Percentiles rank a stretch among this genome's conserved stretches.
phyloP scores from a whole-genome alignment of 345 rosid genomes.

The Syzygium aromaticum region DNA sequence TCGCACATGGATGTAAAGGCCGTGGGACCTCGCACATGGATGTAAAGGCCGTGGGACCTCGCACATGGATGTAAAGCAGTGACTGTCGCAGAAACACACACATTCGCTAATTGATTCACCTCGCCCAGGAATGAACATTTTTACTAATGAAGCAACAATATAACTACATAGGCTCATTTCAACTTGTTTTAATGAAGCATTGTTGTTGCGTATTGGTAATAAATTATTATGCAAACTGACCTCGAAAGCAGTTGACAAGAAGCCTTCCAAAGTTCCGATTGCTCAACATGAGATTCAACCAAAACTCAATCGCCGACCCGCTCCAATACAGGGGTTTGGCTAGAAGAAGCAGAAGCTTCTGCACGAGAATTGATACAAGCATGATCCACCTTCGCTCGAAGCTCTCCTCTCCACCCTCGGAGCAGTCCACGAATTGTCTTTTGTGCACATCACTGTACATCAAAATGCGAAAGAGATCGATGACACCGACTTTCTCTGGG shows the following conservation, averaged over 20 bases:
- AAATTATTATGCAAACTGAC: slow-evolving; percentile 7
- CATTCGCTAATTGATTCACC: neutral
- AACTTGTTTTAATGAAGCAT: neutral
- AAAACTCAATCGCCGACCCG: slow-evolving; percentile 33
- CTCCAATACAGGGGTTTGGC: slow-evolving; percentile 27
- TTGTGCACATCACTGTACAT: slow-evolving; percentile 26
- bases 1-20: neutral
- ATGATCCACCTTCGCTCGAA: slow-evolving; percentile 48
- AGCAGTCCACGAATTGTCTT: slow-evolving; percentile 34
- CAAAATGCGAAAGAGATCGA: slow-evolving; percentile 36
- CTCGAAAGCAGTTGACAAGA: slow-evolving; percentile 15
- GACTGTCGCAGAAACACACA: neutral
- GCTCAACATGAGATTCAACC: slow-evolving; percentile 35
- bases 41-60: neutral
- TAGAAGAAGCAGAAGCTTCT: slow-evolving; percentile 24
- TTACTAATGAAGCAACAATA: neutral
- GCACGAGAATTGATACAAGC: slow-evolving; percentile 37
- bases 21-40: neutral
- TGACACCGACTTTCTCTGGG: slow-evolving; percentile 35
- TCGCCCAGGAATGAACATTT: neutral
- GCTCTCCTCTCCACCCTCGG: slow-evolving; percentile 17
- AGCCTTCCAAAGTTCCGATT: slow-evolving; percentile 27
- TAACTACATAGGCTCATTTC: neutral
- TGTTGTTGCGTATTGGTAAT: neutral
- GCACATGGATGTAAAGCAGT: too few relatives aligned